A percentile compares a stretch with the other conserved stretches of the same genome.
Evolutionary conservation across 2,329 filamentous ascomycete species (phyloP).

Genomic region (Dryadomyces quercus-mongolicae): DNA sequence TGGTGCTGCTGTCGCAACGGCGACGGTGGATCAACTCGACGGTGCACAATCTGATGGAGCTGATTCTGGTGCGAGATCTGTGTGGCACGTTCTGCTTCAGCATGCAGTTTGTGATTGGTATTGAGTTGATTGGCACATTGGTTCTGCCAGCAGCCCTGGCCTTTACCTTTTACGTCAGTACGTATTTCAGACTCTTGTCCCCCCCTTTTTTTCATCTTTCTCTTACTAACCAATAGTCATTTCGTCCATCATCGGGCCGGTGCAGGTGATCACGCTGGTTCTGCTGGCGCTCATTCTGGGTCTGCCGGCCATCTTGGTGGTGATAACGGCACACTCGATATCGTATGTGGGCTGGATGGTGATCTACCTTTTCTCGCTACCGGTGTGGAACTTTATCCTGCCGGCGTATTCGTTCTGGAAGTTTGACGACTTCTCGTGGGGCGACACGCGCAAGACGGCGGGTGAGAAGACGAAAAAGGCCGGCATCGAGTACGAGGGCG

Average conservation of each 20-base stretch:
- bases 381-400: constrained; percentile 95
- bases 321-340: constrained; percentile 85
- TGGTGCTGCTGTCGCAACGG: constrained; percentile 83
- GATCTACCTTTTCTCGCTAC: constrained; percentile 85
- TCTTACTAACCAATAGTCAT: constrained; percentile 43
- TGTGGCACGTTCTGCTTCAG: constrained; percentile 99
- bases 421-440: constrained; percentile 99
- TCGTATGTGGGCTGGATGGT: constrained; percentile 95
- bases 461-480: constrained; percentile 83
- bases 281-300: constrained; percentile 84
- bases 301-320: constrained; percentile 80
- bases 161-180: constrained; percentile 93
- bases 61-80: constrained; percentile 86
- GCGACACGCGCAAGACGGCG: constrained; percentile 89
- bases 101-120: constrained; percentile 97
- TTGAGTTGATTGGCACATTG: constrained; percentile 87
- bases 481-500: constrained; percentile 78
- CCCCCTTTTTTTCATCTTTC: neutral
- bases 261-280: constrained; percentile 82
- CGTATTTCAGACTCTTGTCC: constrained; percentile 24
- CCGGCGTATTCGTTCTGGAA: constrained; percentile 97
- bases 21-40: constrained; percentile 99
- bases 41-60: constrained; percentile 96
- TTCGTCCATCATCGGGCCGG: constrained; percentile 68
- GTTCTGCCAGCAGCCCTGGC: constrained; percentile 92